Percentiles rank a stretch among this genome's conserved stretches.
Conservation (phyloP, 1,284 basidiomycete genomes). For the Ustilago shanxiensis region DNA sequence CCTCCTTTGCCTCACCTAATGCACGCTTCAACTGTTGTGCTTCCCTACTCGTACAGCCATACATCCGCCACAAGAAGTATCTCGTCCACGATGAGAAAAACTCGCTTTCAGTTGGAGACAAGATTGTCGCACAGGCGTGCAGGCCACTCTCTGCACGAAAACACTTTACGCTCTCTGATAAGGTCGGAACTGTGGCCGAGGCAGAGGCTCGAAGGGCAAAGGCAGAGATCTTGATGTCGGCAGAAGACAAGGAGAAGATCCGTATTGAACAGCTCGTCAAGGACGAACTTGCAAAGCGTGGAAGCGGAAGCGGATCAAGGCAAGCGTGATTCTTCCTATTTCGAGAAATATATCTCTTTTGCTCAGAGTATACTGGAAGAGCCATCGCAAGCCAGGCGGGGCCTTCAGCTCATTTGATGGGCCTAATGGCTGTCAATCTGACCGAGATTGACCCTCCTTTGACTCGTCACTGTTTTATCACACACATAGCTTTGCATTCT, state of each 20-base stretch:
- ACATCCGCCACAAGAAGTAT: constrained; percentile 65
- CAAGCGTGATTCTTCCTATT: constrained; percentile 10
- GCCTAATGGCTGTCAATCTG: no score
- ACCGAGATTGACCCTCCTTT: no score
- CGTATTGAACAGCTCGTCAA: constrained; percentile 61
- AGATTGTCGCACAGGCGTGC: constrained; percentile 61
- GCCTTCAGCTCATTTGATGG: no score
- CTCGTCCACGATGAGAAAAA: constrained; percentile 62
- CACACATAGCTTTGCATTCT: background rate
- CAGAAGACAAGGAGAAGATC: constrained; percentile 61
- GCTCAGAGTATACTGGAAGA: no score
- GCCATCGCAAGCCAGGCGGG: no score
- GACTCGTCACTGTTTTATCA: background rate
- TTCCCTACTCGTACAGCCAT: constrained; percentile 30
- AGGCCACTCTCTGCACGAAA: constrained; percentile 65
- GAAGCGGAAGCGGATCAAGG: constrained; percentile 28
- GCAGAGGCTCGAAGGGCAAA: constrained; percentile 44
- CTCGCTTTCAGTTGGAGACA: constrained; percentile 62
- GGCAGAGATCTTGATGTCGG: constrained; percentile 53
- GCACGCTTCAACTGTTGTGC: no score
- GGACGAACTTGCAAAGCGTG: constrained; percentile 53
- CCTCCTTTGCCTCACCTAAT: no score
- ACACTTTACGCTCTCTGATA: constrained; percentile 57
- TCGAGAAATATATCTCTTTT: no score
- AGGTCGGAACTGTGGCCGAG: constrained; percentile 44